Base-by-base conservation (phyloP, 2,329 filamentous ascomycete species). In the Aulographum hederae region DNA sequence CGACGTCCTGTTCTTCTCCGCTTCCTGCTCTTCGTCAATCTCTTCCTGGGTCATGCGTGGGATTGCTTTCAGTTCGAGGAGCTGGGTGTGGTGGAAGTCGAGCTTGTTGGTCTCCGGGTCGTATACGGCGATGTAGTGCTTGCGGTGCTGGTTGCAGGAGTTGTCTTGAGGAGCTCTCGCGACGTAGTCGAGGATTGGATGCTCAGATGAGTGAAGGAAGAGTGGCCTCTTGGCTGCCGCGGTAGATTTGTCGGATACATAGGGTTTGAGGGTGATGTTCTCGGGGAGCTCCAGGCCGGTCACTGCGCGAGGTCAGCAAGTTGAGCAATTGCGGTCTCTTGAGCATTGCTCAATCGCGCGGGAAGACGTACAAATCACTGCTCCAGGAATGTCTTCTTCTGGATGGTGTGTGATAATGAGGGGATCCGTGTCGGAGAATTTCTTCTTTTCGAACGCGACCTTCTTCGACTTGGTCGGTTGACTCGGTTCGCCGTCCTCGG, bases 111-210 rank as follows among this genome's bases (percentile, higher is more conserved):
- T 58, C 17, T 54, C 48, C 1, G 67, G 65, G 38, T 76, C 67
- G 41, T 62, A 70, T 27, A 75, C 54, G 32, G 65, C 70, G 36
- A 73, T 48, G 40, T 74, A 76, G 50, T 75, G 68, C 40, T 65
- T 65, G 34, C 68, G 47, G 37, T 63, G 52, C 18, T 58, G 60
- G 35, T 69, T 61, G 17, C 54, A 47, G 33, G 48, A 50, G 16
- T 50, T 50, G 31, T 60, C 54, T 26, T 57, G 53, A 33, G 66
- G 60, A 36, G 61, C 58, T 21, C 54, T 55, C 15, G 65, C 70
- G 14, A 58, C 57, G 41, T 71, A 74, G 48, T 74, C 68, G 32
- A 75, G 57, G 32, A 62, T 66, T 11, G 65, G 56, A 39, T 75
- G 70, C 30, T 63, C 54, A 17, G 68, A 70, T 4, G 69, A 70